These are phyloP conservation scores for Hordeum pubiflorum DNA, from an alignment of 202 grass and related monocot species.

Conservation along the genomic window DNA sequence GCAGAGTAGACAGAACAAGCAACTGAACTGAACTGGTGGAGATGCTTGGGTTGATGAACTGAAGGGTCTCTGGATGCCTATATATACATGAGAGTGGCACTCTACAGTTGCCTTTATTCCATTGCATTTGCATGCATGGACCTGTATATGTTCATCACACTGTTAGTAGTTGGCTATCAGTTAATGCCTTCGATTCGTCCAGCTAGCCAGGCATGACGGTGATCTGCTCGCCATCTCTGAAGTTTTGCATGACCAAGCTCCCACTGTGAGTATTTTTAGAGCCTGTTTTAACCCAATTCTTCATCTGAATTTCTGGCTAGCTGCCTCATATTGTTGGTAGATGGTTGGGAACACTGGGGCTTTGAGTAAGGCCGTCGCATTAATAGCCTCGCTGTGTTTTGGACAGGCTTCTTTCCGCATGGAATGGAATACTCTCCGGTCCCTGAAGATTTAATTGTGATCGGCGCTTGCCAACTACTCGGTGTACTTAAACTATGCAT, in stretches of 20 bases:
- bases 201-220: background rate
- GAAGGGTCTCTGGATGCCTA: background rate
- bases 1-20: conserved; percentile 8
- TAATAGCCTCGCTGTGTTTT: background rate
- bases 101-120: background rate
- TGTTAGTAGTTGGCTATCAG: conserved; percentile 36
- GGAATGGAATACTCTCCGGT: background rate
- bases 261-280: conserved; percentile 3
- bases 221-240: background rate
- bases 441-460: conserved; percentile 22
- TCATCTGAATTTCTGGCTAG: background rate
- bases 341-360: background rate
- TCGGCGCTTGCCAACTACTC: conserved; percentile 42
- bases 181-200: conserved; percentile 35
- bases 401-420: background rate
- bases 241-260: conserved; percentile 1
- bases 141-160: conserved; percentile 12
- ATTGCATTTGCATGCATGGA: background rate
- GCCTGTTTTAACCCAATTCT: background rate
- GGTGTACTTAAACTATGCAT: background rate
- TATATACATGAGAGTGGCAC: conserved; percentile 17
- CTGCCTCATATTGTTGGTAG: background rate
- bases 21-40: conserved; percentile 8
- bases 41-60: conserved; percentile 32
- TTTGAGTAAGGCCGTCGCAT: background rate